Evolutionary conservation across 805 yeast species (phyloP).

Genomic region (Torulaspora delbrueckii): DNA sequence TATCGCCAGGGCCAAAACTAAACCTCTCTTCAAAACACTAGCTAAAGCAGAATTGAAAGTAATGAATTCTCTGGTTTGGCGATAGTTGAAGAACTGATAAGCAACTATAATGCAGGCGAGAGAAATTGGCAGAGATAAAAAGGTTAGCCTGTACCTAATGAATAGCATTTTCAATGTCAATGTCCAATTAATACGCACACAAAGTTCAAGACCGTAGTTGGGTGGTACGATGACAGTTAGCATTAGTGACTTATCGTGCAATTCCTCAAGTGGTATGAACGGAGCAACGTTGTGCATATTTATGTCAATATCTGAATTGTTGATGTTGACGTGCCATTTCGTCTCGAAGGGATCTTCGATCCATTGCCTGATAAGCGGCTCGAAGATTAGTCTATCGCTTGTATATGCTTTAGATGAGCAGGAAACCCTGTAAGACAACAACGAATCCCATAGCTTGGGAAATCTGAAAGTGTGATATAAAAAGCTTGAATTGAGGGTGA

Average conservation of each 20-base stretch:
- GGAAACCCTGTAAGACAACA: conserved; percentile 23
- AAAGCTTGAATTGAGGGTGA: not conserved
- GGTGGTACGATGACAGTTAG: conserved; percentile 26
- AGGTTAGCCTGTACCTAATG: conserved; percentile 69
- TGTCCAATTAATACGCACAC: conserved; percentile 24
- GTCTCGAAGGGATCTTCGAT: conserved; percentile 62
- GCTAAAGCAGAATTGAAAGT: conserved; percentile 45
- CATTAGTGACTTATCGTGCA: conserved; percentile 19
- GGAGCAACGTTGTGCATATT: conserved; percentile 65
- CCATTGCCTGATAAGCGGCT: conserved; percentile 67
- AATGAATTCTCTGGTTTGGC: conserved; percentile 38
- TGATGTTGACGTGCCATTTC: conserved; percentile 66
- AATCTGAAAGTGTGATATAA: conserved; percentile 20
- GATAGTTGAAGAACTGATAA: conserved; percentile 50
- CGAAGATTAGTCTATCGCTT: conserved; percentile 33
- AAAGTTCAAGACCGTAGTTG: conserved; percentile 12
- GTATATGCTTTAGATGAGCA: conserved; percentile 6
- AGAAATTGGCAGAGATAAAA: conserved; percentile 65
- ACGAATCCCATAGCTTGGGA: conserved; percentile 30
- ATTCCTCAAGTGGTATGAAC: conserved; percentile 45
- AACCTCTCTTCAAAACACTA: conserved; percentile 30
- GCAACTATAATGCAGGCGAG: conserved; percentile 48
- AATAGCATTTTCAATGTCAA: conserved; percentile 62
- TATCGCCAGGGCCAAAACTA: conserved; percentile 24
- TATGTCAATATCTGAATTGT: conserved; percentile 38